Base-by-base conservation (phyloP, 192 early-diverging fungal species). In the Gryganskiella cystojenkinii region DNA sequence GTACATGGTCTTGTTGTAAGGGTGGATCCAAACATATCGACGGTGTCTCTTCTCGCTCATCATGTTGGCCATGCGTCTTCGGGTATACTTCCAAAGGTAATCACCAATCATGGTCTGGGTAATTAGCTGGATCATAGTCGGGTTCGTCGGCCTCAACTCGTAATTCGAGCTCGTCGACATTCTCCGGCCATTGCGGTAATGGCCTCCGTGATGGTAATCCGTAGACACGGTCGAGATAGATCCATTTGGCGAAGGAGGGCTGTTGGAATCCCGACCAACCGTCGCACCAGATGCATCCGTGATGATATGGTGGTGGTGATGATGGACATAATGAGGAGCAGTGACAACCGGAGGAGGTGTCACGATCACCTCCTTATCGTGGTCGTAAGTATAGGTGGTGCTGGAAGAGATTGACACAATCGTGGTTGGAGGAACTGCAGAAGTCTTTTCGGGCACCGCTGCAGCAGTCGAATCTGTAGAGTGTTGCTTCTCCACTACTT, bases 31-130 rank as follows among this genome's bases (percentile, higher is more conserved):
- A 58, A 94, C 92, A 83, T 89, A 94, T 34, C 92, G 84, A 54
- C 82, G 64, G 53, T 94, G 90, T 31, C 88, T 82, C 46, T 88
- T 87, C 70, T 91, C 92, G 28, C 86, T 87, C 28, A 84, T 79
- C 30, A 83, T 84, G 28, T 69, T 70, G 0, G 81, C 84, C 54
- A 86, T 84, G 52, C 65, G 83, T 20, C 85, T 80, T 9, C 89
- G 81, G 20, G 91, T 92, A 64, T 90, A 92, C 80, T 94, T 94
- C 82, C 82, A 88, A 66, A 94, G 79, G 64, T 83, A 91, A 30
- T 89, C 86, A 25, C 92, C 92, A n/a, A 94, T 90, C 92, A 94
- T 94, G 5, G 91, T 90, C 33, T 90, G 90, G 3, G 92, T 91
- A 42, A 94, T 88, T 3, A 84, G 62, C 53, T 89, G 85, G 22